Percentiles rank a stretch among this genome's conserved stretches.
These are phyloP conservation scores for Cyberlindnera americana DNA, from an alignment of 805 yeast genomes.

Conservation along the genomic window DNA sequence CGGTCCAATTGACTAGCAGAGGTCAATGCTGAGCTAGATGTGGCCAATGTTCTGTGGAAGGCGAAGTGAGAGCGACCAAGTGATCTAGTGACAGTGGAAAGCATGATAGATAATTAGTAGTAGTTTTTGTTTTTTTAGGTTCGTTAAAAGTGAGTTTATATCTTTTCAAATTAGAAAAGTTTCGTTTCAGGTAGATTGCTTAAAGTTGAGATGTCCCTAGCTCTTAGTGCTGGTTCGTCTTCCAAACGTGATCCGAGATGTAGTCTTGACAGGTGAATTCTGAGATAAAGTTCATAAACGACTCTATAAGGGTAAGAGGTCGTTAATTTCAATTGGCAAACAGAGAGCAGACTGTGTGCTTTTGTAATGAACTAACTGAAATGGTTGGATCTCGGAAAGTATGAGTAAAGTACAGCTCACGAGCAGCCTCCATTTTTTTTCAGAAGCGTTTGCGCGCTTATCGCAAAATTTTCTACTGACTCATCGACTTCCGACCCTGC, in stretches of 20 bases:
- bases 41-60: constrained; percentile 30
- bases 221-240: constrained; percentile 38
- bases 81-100: constrained; percentile 26
- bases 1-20: constrained; percentile 46
- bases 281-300: constrained; percentile 28
- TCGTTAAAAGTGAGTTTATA: no score
- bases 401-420: no score
- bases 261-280: constrained; percentile 44
- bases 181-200: no score
- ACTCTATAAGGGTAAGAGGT: constrained; percentile 1
- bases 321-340: constrained; percentile 3
- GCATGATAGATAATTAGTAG: constrained; percentile 17
- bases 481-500: constrained; percentile 2
- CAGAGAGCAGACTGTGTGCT: background rate
- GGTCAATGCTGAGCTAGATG: constrained; percentile 25
- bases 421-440: no score
- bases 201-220: background rate
- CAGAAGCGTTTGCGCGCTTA: constrained; percentile 1
- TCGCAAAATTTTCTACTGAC: constrained; percentile 6
- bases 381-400: no score
- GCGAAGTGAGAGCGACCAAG: constrained; percentile 20
- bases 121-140: no score
- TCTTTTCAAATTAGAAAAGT: no score
- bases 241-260: constrained; percentile 51
- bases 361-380: background rate